Percentiles rank a stretch among this genome's conserved stretches.
These are phyloP conservation scores for Citrus hindsii DNA, from an alignment of 345 rosid genomes.

Conservation along the genomic window DNA sequence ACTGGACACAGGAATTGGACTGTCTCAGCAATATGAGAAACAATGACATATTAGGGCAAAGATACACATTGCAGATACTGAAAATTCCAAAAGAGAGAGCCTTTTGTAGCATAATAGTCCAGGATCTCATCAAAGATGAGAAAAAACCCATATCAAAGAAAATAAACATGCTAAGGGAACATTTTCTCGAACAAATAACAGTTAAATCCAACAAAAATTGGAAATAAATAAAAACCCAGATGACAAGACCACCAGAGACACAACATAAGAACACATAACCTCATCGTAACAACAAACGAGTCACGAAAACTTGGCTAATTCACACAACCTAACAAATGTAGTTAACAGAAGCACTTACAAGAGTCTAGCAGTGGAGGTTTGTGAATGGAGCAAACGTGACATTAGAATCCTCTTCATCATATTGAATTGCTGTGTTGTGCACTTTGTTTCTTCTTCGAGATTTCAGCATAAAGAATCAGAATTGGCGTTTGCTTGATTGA, in stretches of 20 bases:
- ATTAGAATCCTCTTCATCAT: not conserved
- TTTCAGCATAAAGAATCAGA: not conserved
- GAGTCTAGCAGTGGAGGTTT: conserved; percentile 5
- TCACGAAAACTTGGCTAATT: not conserved
- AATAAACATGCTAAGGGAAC: not conserved
- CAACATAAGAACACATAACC: not conserved
- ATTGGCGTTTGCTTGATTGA: not conserved
- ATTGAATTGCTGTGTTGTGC: not conserved
- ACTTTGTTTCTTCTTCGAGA: not conserved
- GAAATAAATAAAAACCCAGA: not conserved
- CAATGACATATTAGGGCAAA: not conserved
- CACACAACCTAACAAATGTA: not conserved
- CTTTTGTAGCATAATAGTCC: too few species aligned
- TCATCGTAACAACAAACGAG: not conserved
- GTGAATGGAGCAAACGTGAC: conserved; percentile 19
- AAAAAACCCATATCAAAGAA: not conserved
- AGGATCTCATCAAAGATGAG: too few species aligned
- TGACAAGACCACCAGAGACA: not conserved
- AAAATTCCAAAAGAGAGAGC: not conserved
- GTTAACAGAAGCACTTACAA: conserved; percentile 2
- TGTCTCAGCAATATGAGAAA: conserved; percentile 4
- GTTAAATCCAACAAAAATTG: not conserved
- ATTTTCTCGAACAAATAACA: not conserved
- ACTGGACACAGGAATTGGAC: conserved; percentile 8
- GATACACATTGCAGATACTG: not conserved